Conservation (phyloP, 2,329 filamentous ascomycete genomes). For the Teratosphaeriaceae sp. region DNA sequence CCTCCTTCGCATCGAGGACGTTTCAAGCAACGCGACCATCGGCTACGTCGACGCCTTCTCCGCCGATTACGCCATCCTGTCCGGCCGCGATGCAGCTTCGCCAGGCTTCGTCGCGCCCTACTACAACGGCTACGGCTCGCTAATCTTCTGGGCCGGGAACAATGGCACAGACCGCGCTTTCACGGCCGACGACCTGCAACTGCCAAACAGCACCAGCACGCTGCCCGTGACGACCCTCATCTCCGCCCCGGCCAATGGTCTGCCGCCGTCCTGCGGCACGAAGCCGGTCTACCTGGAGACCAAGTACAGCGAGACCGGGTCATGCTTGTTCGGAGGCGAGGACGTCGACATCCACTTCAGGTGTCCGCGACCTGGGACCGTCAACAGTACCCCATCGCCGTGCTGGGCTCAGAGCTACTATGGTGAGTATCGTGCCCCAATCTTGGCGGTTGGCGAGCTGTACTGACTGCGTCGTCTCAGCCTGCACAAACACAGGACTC, state of each 20-base stretch:
- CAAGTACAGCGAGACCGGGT: background rate
- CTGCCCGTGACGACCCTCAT: constrained; percentile 1
- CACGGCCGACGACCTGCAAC: background rate
- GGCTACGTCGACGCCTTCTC: background rate
- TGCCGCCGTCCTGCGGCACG: background rate
- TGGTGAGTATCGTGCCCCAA: background rate
- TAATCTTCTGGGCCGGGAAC: constrained; percentile 1
- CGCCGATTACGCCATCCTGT: background rate
- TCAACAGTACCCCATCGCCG: background rate
- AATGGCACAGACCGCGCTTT: constrained; percentile 1
- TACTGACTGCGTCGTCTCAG: background rate
- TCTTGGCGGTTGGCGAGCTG: background rate
- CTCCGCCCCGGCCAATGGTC: background rate
- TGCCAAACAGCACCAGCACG: background rate
- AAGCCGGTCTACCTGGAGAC: background rate
- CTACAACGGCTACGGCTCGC: constrained; percentile 3
- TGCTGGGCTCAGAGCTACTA: constrained; percentile 2
- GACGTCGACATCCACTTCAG: constrained; percentile 1
- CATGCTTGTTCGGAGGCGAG: constrained; percentile 1
- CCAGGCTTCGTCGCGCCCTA: constrained; percentile 2
- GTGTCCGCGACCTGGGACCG: background rate
- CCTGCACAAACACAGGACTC: constrained; percentile 2
- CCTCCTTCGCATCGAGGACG: constrained; percentile 1
- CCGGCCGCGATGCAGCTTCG: background rate
- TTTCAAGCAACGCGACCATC: background rate